These are phyloP conservation scores for Mortierella hygrophila DNA, from an alignment of 192 early-diverging fungal species.

Conservation along the genomic window DNA sequence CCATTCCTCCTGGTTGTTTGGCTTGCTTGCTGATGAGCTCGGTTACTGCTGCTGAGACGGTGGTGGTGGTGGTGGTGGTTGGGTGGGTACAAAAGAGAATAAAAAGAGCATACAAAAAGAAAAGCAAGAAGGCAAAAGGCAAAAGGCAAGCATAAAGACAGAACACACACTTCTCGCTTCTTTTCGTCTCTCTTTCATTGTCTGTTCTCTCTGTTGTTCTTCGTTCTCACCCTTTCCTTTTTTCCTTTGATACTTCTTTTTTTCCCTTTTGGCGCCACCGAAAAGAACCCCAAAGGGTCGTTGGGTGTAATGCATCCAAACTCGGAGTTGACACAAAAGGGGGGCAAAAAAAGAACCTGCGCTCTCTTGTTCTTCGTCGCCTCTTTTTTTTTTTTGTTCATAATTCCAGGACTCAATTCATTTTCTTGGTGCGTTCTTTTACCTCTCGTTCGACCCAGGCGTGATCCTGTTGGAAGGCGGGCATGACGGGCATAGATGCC, in stretches of 20 bases:
- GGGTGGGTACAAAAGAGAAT: neutral
- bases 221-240: neutral
- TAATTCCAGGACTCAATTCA: neutral
- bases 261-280: neutral
- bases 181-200: neutral
- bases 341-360: neutral
- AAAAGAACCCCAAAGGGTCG: neutral
- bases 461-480: constrained; percentile 25
- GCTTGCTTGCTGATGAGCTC: neutral
- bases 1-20: neutral
- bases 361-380: neutral
- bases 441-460: constrained; percentile 46
- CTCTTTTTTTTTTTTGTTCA: neutral
- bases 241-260: neutral
- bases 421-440: neutral
- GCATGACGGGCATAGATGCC: constrained; percentile 32
- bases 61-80: too few relatives aligned
- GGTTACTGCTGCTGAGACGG: too few relatives aligned
- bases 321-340: constrained; percentile 1
- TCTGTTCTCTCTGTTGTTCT: neutral
- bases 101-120: neutral
- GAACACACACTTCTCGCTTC: constrained; percentile 1
- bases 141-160: neutral
- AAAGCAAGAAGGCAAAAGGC: neutral
- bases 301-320: constrained; percentile 2